A percentile compares a stretch with the other conserved stretches of the same genome.
Conservation (phyloP, 1,139 yeast species). For the Saccharomyces pastorianus region DNA sequence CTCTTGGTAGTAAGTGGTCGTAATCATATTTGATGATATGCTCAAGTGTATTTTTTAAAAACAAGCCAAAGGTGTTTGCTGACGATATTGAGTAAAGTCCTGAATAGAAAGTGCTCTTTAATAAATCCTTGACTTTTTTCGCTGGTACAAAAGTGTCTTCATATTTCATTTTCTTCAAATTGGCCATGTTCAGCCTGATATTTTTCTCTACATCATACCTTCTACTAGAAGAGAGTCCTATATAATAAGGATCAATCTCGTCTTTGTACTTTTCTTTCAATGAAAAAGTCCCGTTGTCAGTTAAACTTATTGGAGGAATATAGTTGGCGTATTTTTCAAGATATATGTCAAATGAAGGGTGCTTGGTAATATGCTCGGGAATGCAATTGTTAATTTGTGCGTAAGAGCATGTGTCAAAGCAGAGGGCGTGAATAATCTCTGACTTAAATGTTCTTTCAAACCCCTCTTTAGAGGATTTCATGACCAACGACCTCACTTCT, state of each 20-base stretch:
- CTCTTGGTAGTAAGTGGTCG: conserved; percentile 51
- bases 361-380: conserved; percentile 68
- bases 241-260: conserved; percentile 70
- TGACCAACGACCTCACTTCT: conserved; percentile 56
- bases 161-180: conserved; percentile 33
- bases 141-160: conserved; percentile 49
- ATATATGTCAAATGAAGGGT: conserved; percentile 65
- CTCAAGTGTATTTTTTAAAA: conserved; percentile 42
- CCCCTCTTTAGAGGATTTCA: conserved; percentile 44
- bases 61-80: conserved; percentile 44
- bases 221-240: conserved; percentile 68
- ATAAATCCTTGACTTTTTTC: conserved; percentile 25
- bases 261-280: conserved; percentile 51
- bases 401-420: conserved; percentile 66
- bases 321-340: conserved; percentile 54
- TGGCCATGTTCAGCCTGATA: conserved; percentile 27
- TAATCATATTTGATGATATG: conserved; percentile 39
- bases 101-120: conserved; percentile 35
- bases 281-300: conserved; percentile 62
- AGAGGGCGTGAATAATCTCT: conserved; percentile 72
- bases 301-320: conserved; percentile 54
- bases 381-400: conserved; percentile 60
- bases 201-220: conserved; percentile 62
- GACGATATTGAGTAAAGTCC: conserved; percentile 45
- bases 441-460: conserved; percentile 46